Percentiles rank a stretch among this genome's conserved stretches.
Evolutionary conservation across 768 basidiomycete genomes (phyloP).

Genomic region (Boletus patriciae): DNA sequence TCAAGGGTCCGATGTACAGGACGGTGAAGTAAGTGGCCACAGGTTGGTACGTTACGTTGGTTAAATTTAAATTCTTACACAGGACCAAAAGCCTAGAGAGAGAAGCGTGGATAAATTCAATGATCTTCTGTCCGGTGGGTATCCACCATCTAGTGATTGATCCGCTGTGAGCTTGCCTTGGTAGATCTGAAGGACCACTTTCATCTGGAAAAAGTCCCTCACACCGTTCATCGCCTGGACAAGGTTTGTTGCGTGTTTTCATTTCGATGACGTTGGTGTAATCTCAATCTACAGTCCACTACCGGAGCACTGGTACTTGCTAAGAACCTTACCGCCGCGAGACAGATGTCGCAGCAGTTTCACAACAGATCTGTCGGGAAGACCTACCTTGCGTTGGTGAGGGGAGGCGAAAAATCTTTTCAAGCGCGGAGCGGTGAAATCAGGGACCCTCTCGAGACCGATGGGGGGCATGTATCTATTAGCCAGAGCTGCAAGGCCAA

Average conservation of each 20-base stretch:
- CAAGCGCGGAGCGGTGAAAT: conserved; percentile 42
- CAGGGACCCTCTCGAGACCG: conserved; percentile 39
- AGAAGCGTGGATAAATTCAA: conserved; percentile 37
- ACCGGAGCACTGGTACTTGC: conserved; percentile 65
- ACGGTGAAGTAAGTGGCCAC: conserved; percentile 19
- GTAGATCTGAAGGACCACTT: conserved; percentile 35
- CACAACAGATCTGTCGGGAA: conserved; percentile 48
- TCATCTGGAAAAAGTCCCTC: conserved; percentile 38
- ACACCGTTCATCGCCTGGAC: conserved; percentile 64
- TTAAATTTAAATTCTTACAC: conserved; percentile 4
- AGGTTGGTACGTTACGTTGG: conserved; percentile 1
- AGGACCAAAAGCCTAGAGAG: conserved; percentile 21
- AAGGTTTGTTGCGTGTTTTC: conserved; percentile 41
- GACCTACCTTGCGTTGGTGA: conserved; percentile 64
- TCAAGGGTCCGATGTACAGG: conserved; percentile 40
- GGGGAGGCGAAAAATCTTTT: conserved; percentile 51
- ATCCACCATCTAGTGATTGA: conserved; percentile 6
- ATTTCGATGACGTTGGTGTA: neutral
- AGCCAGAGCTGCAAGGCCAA: conserved; percentile 33
- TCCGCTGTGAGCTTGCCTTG: neutral
- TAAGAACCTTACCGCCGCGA: conserved; percentile 42
- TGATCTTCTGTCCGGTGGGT: conserved; percentile 37
- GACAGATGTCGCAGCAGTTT: conserved; percentile 58
- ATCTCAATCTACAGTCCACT: conserved; percentile 44
- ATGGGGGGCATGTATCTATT: conserved; percentile 45